Evolutionary conservation across 2,329 filamentous ascomycete species (phyloP).

Genomic region (Cladobotryum protrusum): DNA sequence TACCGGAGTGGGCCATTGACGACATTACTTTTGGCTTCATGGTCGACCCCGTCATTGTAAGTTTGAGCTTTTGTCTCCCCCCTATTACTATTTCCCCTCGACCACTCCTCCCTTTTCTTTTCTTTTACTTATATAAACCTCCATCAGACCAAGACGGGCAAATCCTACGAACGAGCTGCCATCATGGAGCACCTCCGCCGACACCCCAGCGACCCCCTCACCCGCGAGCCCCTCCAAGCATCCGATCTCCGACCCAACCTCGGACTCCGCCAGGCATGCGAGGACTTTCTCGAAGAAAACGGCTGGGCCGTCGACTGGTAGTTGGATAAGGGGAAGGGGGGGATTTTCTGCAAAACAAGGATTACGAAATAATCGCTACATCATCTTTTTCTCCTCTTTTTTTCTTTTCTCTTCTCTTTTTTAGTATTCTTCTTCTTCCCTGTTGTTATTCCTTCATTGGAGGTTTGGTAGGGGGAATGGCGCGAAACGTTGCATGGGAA

Average conservation of each 20-base stretch:
- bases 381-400: background rate
- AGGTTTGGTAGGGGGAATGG: too few relatives aligned
- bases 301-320: conserved; percentile 93
- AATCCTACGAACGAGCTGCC: conserved; percentile 81
- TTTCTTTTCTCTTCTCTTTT: background rate
- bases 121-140: background rate
- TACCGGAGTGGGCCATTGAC: conserved; percentile 72
- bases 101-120: background rate
- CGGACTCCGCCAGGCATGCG: conserved; percentile 71
- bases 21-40: conserved; percentile 70
- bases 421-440: background rate
- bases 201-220: conserved; percentile 72
- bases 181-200: conserved; percentile 80
- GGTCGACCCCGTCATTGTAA: conserved; percentile 60
- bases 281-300: conserved; percentile 78
- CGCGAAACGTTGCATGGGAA: too few relatives aligned
- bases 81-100: background rate
- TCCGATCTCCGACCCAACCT: conserved; percentile 76
- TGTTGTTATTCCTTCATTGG: background rate
- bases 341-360: too few relatives aligned
- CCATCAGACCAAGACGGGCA: conserved; percentile 68
- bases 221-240: conserved; percentile 63
- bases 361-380: too few relatives aligned
- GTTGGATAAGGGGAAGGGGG: background rate
- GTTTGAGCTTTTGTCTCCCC: too few relatives aligned